These are phyloP conservation scores for Ceratocystiopsis brevicomis DNA, from an alignment of 2,329 filamentous ascomycete genomes.

Conservation along the genomic window DNA sequence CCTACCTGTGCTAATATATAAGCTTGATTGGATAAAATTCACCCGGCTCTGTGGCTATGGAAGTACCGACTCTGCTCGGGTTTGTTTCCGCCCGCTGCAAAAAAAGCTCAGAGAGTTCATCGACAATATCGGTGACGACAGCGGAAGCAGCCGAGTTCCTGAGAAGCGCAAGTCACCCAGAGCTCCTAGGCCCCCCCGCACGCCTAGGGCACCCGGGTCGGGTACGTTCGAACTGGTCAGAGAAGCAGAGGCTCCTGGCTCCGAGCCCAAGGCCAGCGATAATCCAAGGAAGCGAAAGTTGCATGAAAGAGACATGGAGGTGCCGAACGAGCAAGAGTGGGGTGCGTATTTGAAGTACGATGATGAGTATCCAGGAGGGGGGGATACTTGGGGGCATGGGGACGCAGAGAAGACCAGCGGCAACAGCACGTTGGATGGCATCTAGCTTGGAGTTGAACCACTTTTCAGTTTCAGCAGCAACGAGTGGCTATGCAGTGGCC, in stretches of 20 bases:
- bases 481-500: too few relatives aligned
- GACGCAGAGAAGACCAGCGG: too few relatives aligned
- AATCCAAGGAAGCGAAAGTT: conserved; percentile 1
- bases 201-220: too few relatives aligned
- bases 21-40: conserved; percentile 8
- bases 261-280: not conserved
- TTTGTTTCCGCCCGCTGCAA: conserved; percentile 41
- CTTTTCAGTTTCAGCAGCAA: too few relatives aligned
- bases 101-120: conserved; percentile 29
- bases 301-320: not conserved
- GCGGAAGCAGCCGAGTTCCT: not conserved
- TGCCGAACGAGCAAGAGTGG: too few relatives aligned
- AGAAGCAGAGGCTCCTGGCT: not conserved
- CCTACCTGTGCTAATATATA: not conserved
- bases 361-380: too few relatives aligned
- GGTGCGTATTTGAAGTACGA: too few relatives aligned
- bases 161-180: too few relatives aligned
- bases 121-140: not conserved
- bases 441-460: too few relatives aligned
- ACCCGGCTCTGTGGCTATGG: conserved; percentile 7
- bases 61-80: conserved; percentile 12
- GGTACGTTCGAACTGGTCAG: too few relatives aligned
- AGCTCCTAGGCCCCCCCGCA: not conserved
- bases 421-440: too few relatives aligned
- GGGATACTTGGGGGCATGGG: too few relatives aligned